A percentile compares a stretch with the other conserved stretches of the same genome.
Evolutionary conservation across 768 basidiomycete genomes (phyloP).

Genomic region (Boletus rubroflammeus): DNA sequence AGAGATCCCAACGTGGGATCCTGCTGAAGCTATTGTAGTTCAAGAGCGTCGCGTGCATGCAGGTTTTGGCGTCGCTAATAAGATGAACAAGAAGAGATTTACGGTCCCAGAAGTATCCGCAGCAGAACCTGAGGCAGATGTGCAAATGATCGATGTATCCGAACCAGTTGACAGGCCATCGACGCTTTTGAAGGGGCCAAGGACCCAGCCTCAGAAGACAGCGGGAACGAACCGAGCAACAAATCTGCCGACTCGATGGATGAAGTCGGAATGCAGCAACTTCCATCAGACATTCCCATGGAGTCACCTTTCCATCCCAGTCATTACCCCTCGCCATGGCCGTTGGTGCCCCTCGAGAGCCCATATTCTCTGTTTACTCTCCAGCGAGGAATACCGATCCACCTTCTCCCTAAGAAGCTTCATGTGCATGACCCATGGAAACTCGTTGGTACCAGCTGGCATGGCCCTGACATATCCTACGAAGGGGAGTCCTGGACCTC

Average conservation of each 20-base stretch:
- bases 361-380: conserved; percentile 24
- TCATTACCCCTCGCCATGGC: conserved; percentile 41
- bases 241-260: not conserved
- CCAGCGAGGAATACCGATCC: conserved; percentile 30
- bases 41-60: conserved; percentile 8
- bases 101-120: not conserved
- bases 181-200: not conserved
- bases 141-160: not conserved
- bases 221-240: not conserved
- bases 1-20: conserved; percentile 17
- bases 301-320: conserved; percentile 28
- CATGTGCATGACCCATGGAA: conserved; percentile 43
- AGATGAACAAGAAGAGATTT: not conserved
- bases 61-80: not conserved
- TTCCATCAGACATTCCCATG: not conserved
- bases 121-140: not conserved
- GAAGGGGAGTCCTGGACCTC: conserved; percentile 22
- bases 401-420: conserved; percentile 40
- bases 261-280: not conserved
- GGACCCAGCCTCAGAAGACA: not conserved
- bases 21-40: conserved; percentile 10
- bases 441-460: conserved; percentile 12
- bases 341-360: conserved; percentile 35
- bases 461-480: no score
- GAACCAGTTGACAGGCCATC: not conserved